Evolutionary conservation across 1,139 yeast genomes (phyloP).

Genomic region (Geotrichum siamense): DNA sequence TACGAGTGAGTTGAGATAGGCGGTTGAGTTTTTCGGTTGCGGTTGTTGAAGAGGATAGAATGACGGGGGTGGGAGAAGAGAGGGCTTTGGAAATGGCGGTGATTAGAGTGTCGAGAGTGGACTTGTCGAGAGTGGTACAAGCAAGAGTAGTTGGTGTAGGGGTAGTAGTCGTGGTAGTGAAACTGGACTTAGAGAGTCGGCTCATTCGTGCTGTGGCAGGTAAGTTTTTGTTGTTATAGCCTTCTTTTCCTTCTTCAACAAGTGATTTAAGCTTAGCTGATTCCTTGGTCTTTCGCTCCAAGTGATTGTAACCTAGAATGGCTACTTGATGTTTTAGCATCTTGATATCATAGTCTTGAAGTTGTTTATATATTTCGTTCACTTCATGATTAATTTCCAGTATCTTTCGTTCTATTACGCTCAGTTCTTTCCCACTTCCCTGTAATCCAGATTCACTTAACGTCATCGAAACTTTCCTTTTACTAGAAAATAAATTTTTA

Average conservation of each 20-base stretch:
- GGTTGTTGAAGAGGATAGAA: neutral
- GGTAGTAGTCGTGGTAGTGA: no score
- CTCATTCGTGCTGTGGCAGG: constrained; percentile 7
- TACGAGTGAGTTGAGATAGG: neutral
- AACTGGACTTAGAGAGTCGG: neutral
- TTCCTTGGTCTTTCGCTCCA: neutral
- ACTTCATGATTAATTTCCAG: constrained; percentile 2
- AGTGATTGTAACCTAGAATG: constrained; percentile 4
- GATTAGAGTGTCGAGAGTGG: constrained; percentile 1
- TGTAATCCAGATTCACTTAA: constrained; percentile 1
- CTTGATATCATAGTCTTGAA: neutral
- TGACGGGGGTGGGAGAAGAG: neutral
- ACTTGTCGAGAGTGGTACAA: neutral
- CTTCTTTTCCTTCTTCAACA: no score
- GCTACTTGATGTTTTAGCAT: constrained; percentile 8
- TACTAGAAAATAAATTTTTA: constrained; percentile 1
- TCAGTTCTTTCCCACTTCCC: neutral
- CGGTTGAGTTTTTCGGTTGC: constrained; percentile 1
- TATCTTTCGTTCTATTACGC: no score
- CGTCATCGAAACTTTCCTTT: neutral
- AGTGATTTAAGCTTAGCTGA: neutral
- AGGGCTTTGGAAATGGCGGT: neutral
- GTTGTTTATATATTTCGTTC: neutral
- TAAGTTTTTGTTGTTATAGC: neutral
- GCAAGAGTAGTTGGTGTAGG: no score